Percentiles rank a stretch among this genome's conserved stretches.
These are phyloP conservation scores for Apiosordaria backusii DNA, from an alignment of 495 filamentous ascomycete genomes.

Conservation along the genomic window DNA sequence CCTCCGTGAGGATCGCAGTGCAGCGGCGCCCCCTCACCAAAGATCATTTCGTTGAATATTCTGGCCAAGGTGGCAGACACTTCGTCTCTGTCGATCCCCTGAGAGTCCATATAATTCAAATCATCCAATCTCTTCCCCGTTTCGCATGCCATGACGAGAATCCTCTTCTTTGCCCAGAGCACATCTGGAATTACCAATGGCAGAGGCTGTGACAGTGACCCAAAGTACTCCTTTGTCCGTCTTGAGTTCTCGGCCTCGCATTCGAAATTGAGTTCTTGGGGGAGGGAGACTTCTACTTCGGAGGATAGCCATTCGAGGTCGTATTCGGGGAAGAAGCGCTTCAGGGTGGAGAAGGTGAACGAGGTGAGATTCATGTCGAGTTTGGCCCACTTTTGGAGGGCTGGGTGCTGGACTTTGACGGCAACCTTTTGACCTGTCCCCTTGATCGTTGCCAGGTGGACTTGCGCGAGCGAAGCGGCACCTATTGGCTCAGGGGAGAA, in stretches of 20 bases:
- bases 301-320: slow-evolving; percentile 92
- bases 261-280: slow-evolving; percentile 86
- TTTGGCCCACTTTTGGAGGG: slow-evolving; percentile 84
- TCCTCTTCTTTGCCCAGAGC: slow-evolving; percentile 81
- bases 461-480: slow-evolving; percentile 91
- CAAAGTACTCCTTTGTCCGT: slow-evolving; percentile 74
- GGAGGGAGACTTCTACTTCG: slow-evolving; percentile 88
- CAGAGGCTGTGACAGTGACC: slow-evolving; percentile 53
- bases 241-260: slow-evolving; percentile 84
- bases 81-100: slow-evolving; percentile 90
- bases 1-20: slow-evolving; percentile 98
- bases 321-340: slow-evolving; percentile 93
- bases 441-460: slow-evolving; percentile 83
- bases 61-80: slow-evolving; percentile 87
- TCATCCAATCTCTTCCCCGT: slow-evolving; percentile 86
- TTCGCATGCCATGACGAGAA: slow-evolving; percentile 94
- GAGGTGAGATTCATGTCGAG: slow-evolving; percentile 82
- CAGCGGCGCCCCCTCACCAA: slow-evolving; percentile 80
- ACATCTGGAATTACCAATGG: slow-evolving; percentile 89
- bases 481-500: slow-evolving; percentile 81
- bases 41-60: slow-evolving; percentile 99
- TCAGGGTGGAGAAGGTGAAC: slow-evolving; percentile 86
- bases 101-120: slow-evolving; percentile 76
- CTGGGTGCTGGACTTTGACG: slow-evolving; percentile 95
- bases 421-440: slow-evolving; percentile 88